Conservation (phyloP, 805 yeast genomes). For the Pichia phayaonensis region DNA sequence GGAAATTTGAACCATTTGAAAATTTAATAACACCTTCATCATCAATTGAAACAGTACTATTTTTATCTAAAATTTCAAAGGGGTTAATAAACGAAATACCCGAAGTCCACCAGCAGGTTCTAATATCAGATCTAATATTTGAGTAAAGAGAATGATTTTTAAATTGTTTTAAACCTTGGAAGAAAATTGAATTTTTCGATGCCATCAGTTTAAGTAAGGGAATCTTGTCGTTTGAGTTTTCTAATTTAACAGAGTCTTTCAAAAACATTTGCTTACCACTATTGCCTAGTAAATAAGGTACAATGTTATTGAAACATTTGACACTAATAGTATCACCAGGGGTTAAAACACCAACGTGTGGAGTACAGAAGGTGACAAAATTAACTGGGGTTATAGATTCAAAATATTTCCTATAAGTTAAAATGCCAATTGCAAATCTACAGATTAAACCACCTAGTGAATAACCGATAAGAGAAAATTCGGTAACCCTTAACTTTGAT, state of each 20-base stretch:
- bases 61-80: conserved; percentile 33
- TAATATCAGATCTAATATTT: conserved; percentile 69
- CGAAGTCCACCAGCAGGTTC: conserved; percentile 80
- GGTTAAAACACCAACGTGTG: conserved; percentile 62
- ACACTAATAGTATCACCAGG: conserved; percentile 48
- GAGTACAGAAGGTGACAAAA: conserved; percentile 57
- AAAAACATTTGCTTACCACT: conserved; percentile 73
- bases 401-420: conserved; percentile 46
- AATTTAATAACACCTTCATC: conserved; percentile 37
- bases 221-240: neutral
- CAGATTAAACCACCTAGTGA: conserved; percentile 84
- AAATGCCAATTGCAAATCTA: conserved; percentile 72
- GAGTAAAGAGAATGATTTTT: conserved; percentile 54
- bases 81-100: conserved; percentile 61
- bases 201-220: conserved; percentile 68
- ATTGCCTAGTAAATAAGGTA: conserved; percentile 58
- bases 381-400: conserved; percentile 47
- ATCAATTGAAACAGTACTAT: conserved; percentile 29
- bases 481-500: conserved; percentile 35
- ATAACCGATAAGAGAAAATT: conserved; percentile 75
- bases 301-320: conserved; percentile 51
- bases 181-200: conserved; percentile 50
- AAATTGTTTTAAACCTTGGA: conserved; percentile 47
- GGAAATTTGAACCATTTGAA: conserved; percentile 29
- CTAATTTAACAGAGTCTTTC: conserved; percentile 31